Percentiles rank a stretch among this genome's conserved stretches.
Evolutionary conservation across 2,329 filamentous ascomycete species (phyloP).

Genomic region (Aspergillus sp.): DNA sequence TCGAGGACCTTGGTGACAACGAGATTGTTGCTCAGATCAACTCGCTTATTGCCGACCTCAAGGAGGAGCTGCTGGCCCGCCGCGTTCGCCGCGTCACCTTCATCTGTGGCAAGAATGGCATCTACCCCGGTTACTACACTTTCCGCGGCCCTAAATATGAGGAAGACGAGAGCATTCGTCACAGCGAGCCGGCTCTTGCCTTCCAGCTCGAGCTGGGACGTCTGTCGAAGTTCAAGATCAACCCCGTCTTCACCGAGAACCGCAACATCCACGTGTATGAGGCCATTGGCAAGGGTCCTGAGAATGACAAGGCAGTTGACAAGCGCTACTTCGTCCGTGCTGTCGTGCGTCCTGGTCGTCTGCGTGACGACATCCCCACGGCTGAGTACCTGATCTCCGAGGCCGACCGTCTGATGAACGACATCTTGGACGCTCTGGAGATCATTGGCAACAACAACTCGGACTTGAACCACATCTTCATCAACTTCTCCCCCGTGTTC

Average conservation of each 20-base stretch:
- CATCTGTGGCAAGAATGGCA: slow-evolving; percentile 92
- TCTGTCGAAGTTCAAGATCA: slow-evolving; percentile 95
- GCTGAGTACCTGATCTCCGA: slow-evolving; percentile 97
- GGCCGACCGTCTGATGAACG: slow-evolving; percentile 92
- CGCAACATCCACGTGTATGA: slow-evolving; percentile 99
- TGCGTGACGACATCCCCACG: slow-evolving; percentile 97
- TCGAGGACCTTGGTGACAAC: slow-evolving; percentile 77
- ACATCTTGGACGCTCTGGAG: slow-evolving; percentile 95
- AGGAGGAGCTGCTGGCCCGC: slow-evolving; percentile 77
- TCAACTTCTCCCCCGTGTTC: slow-evolving; percentile 98
- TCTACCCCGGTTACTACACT: slow-evolving; percentile 95
- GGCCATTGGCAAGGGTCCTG: slow-evolving; percentile 88
- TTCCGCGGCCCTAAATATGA: slow-evolving; percentile 89
- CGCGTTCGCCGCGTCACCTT: slow-evolving; percentile 89
- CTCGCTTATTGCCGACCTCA: slow-evolving; percentile 74
- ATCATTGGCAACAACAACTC: slow-evolving; percentile 99
- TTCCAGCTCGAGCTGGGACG: slow-evolving; percentile 97
- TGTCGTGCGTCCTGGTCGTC: slow-evolving; percentile 87
- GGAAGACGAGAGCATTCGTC: slow-evolving; percentile 94
- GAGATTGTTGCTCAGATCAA: slow-evolving; percentile 76
- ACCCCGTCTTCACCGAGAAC: slow-evolving; percentile 98
- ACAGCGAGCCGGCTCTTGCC: slow-evolving; percentile 91
- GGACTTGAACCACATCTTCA: slow-evolving; percentile 99
- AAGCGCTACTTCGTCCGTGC: slow-evolving; percentile 98
- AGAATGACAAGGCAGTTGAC: slow-evolving; percentile 67